Percentiles rank a stretch among this genome's conserved stretches.
These are phyloP conservation scores for Kazachstania taianensis DNA, from an alignment of 805 yeast genomes.

Conservation along the genomic window DNA sequence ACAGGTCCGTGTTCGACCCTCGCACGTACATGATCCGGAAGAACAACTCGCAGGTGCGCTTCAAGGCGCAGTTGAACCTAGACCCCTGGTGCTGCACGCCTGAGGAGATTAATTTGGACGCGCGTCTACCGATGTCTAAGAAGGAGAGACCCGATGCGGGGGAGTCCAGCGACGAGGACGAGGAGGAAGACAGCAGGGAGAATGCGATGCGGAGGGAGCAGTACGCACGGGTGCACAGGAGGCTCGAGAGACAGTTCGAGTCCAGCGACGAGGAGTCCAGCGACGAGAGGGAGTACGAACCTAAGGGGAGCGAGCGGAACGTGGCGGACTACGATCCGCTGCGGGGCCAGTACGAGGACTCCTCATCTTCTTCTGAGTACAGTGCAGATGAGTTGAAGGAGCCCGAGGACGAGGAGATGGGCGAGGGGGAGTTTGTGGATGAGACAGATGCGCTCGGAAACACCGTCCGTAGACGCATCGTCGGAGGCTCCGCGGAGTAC, in stretches of 20 bases:
- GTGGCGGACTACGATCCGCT: slow-evolving; percentile 24
- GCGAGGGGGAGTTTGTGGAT: slow-evolving; percentile 19
- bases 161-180: slow-evolving; percentile 27
- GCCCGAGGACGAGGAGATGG: slow-evolving; percentile 9
- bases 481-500: slow-evolving; percentile 9
- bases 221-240: slow-evolving; percentile 25
- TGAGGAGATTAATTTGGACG: slow-evolving; percentile 66
- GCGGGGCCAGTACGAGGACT: slow-evolving; percentile 15
- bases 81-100: slow-evolving; percentile 61
- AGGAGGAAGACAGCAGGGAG: slow-evolving; percentile 24
- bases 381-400: slow-evolving; percentile 7
- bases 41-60: slow-evolving; percentile 71
- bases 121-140: slow-evolving; percentile 59
- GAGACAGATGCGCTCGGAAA: slow-evolving; percentile 28
- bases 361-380: slow-evolving; percentile 7
- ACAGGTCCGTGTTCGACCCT: slow-evolving; percentile 88
- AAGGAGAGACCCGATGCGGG: slow-evolving; percentile 36
- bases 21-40: slow-evolving; percentile 73
- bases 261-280: slow-evolving; percentile 29
- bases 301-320: slow-evolving; percentile 9
- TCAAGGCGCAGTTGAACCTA: slow-evolving; percentile 61
- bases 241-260: slow-evolving; percentile 26
- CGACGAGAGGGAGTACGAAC: slow-evolving; percentile 11
- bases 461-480: slow-evolving; percentile 16
- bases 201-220: no score